phyloP scores from a whole-genome alignment of 768 basidiomycete species.

The Mycena epipterygia region DNA sequence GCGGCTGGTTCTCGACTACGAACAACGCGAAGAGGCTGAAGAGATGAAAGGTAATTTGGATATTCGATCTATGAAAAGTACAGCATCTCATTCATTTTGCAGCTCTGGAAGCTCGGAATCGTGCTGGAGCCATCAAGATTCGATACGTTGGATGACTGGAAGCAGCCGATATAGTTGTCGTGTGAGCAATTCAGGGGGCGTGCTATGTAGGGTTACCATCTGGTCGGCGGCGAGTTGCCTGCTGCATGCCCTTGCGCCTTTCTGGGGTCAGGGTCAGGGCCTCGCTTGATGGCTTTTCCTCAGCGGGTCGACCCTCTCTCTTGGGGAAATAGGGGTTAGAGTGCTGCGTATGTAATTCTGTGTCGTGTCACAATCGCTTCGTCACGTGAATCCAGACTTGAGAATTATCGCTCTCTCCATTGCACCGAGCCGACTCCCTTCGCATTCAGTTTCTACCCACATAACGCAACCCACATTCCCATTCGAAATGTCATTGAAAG shows the following conservation, averaged over 20 bases:
- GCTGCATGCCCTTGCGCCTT: neutral
- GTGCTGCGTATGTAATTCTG: too few relatives aligned
- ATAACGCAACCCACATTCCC: too few relatives aligned
- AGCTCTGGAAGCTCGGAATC: conserved; percentile 81
- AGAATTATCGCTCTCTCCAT: too few relatives aligned
- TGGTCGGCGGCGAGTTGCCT: neutral
- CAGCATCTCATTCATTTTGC: conserved; percentile 1
- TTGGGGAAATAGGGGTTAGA: too few relatives aligned
- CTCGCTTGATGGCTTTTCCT: neutral
- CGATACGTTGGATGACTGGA: conserved; percentile 73
- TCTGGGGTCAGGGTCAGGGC: neutral
- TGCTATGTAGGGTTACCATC: neutral
- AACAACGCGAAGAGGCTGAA: conserved; percentile 90
- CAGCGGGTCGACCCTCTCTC: neutral
- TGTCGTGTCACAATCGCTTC: too few relatives aligned
- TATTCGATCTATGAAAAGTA: conserved; percentile 5
- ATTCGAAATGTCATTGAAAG: conserved; percentile 78
- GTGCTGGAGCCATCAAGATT: conserved; percentile 79
- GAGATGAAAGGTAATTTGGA: conserved; percentile 74
- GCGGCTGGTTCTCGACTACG: conserved; percentile 92
- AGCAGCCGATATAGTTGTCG: too few relatives aligned
- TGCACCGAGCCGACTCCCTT: too few relatives aligned
- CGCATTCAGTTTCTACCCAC: too few relatives aligned
- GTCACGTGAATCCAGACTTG: too few relatives aligned
- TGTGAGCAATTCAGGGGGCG: too few relatives aligned